phyloP scores from a whole-genome alignment of 331 rosid species.

The Malus hybrid region DNA sequence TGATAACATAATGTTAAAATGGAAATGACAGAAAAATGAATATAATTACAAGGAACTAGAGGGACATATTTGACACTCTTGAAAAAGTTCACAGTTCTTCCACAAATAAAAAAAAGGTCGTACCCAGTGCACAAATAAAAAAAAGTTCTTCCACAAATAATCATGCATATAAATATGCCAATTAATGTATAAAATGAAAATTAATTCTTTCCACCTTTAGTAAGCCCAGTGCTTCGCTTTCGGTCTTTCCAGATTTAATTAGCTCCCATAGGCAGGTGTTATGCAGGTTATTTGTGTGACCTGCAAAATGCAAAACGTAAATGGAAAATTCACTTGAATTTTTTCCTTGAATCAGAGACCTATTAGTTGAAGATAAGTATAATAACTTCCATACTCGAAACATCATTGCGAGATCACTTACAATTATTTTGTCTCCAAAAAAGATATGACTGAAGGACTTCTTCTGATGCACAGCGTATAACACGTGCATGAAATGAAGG shows the following conservation, averaged over 20 bases:
- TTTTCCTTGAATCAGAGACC: no score
- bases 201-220: constrained; percentile 24
- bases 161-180: background rate
- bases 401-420: constrained; percentile 14
- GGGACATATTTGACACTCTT: background rate
- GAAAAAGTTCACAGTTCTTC: background rate
- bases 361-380: background rate
- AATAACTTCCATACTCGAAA: background rate
- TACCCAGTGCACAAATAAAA: no score
- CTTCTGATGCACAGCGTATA: constrained; percentile 49
- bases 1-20: background rate
- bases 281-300: constrained; percentile 46
- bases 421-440: constrained; percentile 71
- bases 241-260: constrained; percentile 47
- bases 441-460: constrained; percentile 72
- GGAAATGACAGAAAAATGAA: no score
- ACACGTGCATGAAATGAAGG: constrained; percentile 59
- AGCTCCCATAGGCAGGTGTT: constrained; percentile 57
- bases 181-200: background rate
- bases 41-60: background rate
- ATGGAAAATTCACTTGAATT: background rate
- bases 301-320: constrained; percentile 7
- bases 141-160: background rate
- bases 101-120: no score
- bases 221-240: constrained; percentile 37